phyloP scores from a whole-genome alignment of 169 alveolate genomes.

The Toxoplasma gondii region DNA sequence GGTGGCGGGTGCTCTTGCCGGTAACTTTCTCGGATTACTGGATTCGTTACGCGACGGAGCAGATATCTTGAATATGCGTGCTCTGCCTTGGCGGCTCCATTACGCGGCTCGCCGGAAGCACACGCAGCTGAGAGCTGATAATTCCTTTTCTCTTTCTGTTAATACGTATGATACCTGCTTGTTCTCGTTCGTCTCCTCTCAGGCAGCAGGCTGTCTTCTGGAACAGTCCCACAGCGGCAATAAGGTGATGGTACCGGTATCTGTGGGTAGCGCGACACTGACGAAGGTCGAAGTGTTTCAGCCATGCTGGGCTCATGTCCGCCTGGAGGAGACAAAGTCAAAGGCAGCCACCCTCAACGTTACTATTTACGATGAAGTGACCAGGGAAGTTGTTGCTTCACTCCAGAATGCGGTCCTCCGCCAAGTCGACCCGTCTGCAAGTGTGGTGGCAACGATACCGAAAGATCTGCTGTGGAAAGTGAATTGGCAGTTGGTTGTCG shows the following conservation, averaged over 20 bases:
- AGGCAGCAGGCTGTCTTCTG: slow-evolving; percentile 66
- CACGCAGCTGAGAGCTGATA: no score
- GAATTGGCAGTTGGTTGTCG: slow-evolving; percentile 54
- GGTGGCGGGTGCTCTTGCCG: no score
- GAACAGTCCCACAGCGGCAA: not conserved
- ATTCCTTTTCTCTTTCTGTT: not conserved
- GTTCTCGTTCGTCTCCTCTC: slow-evolving; percentile 57
- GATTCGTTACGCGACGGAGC: no score
- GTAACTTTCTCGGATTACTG: no score
- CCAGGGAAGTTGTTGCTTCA: slow-evolving; percentile 54
- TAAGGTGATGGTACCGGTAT: slow-evolving; percentile 78
- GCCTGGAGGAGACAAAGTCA: slow-evolving; percentile 40
- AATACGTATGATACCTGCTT: not conserved
- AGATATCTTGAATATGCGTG: no score
- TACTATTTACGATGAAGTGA: slow-evolving; percentile 48
- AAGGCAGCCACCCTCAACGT: slow-evolving; percentile 61
- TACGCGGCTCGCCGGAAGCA: no score
- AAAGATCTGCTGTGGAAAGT: slow-evolving; percentile 71
- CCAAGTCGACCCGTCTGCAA: slow-evolving; percentile 62
- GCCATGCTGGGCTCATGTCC: slow-evolving; percentile 68
- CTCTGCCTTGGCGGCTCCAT: no score
- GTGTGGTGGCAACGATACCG: slow-evolving; percentile 72
- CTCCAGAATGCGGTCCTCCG: slow-evolving; percentile 57
- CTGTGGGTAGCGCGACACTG: slow-evolving; percentile 69
- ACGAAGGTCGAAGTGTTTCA: slow-evolving; percentile 47